A percentile compares a stretch with the other conserved stretches of the same genome.
Conservation (phyloP, 1,139 yeast genomes). For the Wickerhamomyces sp. region DNA sequence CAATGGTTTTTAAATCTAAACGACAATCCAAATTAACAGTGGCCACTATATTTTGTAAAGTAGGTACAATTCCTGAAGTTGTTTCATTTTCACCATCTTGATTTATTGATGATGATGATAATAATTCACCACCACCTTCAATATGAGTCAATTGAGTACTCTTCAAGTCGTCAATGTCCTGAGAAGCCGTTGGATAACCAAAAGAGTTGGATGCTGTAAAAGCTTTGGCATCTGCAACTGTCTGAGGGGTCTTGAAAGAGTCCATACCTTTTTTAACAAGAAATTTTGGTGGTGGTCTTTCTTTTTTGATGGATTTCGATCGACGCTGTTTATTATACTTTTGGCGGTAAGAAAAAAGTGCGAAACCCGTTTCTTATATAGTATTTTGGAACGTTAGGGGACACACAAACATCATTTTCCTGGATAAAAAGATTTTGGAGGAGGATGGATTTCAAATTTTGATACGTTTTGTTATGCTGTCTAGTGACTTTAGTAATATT, state of each 20-base stretch:
- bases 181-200: conserved; percentile 23
- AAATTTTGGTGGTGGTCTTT: too few species aligned
- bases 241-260: conserved; percentile 24
- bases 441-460: too few species aligned
- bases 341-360: conserved; percentile 18
- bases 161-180: conserved; percentile 19
- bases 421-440: too few species aligned
- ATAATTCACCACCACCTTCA: conserved; percentile 32
- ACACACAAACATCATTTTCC: too few species aligned
- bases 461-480: too few species aligned
- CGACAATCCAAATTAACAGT: conserved; percentile 96
- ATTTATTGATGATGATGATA: too few species aligned
- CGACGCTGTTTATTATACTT: not conserved
- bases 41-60: conserved; percentile 94
- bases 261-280: conserved; percentile 14
- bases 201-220: conserved; percentile 23
- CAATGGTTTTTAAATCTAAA: conserved; percentile 92
- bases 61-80: conserved; percentile 92
- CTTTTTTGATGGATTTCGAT: not conserved
- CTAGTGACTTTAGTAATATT: too few species aligned
- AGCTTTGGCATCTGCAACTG: conserved; percentile 24
- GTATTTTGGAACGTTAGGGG: conserved; percentile 7
- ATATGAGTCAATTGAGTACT: conserved; percentile 1
- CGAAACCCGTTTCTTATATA: conserved; percentile 13
- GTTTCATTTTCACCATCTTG: conserved; percentile 41